phyloP scores from a whole-genome alignment of 495 filamentous ascomycete species.

The Neurospora terricola region DNA sequence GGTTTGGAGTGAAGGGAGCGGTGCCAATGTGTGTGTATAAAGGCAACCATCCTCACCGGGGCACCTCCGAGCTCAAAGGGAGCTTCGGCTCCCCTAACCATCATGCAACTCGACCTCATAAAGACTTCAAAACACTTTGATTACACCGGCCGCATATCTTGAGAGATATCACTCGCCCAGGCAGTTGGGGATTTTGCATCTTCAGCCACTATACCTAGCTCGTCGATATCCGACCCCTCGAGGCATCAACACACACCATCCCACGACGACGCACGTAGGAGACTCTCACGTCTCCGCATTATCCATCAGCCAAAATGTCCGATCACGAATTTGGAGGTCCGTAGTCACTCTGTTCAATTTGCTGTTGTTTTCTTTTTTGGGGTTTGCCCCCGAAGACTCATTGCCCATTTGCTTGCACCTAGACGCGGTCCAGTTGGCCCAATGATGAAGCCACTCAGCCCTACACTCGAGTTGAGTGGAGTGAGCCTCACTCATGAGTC shows the following conservation, averaged over 20 bases:
- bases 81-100: slow-evolving; percentile 4
- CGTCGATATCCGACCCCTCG: not conserved
- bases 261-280: not conserved
- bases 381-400: not conserved
- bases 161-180: not conserved
- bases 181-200: not conserved
- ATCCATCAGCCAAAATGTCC: slow-evolving; percentile 52
- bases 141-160: not conserved
- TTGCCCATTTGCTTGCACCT: not conserved
- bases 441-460: not conserved
- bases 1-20: not conserved
- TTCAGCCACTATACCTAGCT: not conserved
- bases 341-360: slow-evolving; percentile 17
- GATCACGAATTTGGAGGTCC: slow-evolving; percentile 79
- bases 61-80: slow-evolving; percentile 2
- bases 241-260: not conserved
- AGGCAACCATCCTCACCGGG: slow-evolving; percentile 6
- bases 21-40: slow-evolving; percentile 3
- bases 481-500: not conserved
- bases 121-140: slow-evolving; percentile 1
- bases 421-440: not conserved
- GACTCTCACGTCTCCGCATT: not conserved
- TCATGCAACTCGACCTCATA: slow-evolving; percentile 5
- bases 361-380: slow-evolving; percentile 11
- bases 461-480: not conserved